phyloP scores from a whole-genome alignment of 2,329 filamentous ascomycete species.

The Chalaropsis thielavioides region DNA sequence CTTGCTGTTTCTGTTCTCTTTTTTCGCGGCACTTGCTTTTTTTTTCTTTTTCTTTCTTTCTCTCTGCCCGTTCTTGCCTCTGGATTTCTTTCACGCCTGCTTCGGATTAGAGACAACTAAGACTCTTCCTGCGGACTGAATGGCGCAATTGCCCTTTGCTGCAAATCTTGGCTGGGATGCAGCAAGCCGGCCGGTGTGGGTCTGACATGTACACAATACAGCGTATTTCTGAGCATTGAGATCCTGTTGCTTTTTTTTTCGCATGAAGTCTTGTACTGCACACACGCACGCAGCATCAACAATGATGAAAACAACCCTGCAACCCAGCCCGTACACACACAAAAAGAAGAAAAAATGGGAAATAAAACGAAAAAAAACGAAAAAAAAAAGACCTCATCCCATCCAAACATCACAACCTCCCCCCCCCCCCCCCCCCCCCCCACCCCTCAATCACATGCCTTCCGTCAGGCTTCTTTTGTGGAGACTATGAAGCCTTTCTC shows the following conservation, averaged over 20 bases:
- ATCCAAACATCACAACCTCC: background rate
- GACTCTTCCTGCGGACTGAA: background rate
- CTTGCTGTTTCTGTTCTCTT: background rate
- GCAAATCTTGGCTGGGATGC: background rate
- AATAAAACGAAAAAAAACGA: too few relatives aligned
- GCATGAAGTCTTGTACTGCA: too few relatives aligned
- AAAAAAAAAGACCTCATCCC: too few relatives aligned
- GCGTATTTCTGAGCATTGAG: background rate
- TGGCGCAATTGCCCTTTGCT: slow-evolving; percentile 1
- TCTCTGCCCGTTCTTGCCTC: background rate
- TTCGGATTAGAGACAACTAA: background rate
- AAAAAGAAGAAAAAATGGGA: too few relatives aligned
- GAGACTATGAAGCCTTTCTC: background rate
- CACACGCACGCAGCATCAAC: background rate
- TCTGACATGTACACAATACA: slow-evolving; percentile 3
- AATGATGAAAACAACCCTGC: too few relatives aligned
- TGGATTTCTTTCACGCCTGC: background rate
- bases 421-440: background rate
- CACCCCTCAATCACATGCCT: background rate
- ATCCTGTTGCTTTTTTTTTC: background rate
- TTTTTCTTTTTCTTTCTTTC: background rate
- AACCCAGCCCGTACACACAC: too few relatives aligned
- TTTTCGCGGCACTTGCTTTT: background rate
- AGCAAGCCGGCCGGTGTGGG: background rate
- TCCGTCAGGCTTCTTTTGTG: background rate